A percentile compares a stretch with the other conserved stretches of the same genome.
Conservation (phyloP, 768 basidiomycete species). For the Mycena kentingensis region DNA sequence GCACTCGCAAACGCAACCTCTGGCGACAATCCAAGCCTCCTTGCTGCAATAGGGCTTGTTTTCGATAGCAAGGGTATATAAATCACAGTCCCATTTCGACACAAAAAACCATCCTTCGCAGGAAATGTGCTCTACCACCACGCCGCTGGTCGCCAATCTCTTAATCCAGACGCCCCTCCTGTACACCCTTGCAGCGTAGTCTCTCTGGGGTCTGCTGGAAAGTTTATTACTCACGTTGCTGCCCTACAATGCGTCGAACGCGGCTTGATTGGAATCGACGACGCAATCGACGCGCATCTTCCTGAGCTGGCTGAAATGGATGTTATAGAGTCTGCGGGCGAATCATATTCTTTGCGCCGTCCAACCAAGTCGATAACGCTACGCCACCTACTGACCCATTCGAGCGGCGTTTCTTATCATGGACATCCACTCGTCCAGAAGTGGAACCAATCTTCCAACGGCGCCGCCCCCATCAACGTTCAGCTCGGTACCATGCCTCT, state of each 20-base stretch:
- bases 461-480: neutral
- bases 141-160: constrained; percentile 13
- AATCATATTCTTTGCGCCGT: constrained; percentile 7
- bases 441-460: constrained; percentile 5
- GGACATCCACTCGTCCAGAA: constrained; percentile 9
- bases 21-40: constrained; percentile 2
- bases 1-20: constrained; percentile 6
- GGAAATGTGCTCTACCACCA: constrained; percentile 14
- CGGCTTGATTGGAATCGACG: constrained; percentile 6
- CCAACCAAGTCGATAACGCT: constrained; percentile 8
- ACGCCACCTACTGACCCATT: constrained; percentile 21
- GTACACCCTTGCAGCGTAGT: constrained; percentile 8
- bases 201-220: constrained; percentile 16
- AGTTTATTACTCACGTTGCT: constrained; percentile 17
- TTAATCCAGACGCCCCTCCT: neutral
- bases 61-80: constrained; percentile 4
- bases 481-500: constrained; percentile 6
- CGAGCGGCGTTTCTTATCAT: constrained; percentile 10
- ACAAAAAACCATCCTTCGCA: neutral
- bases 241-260: constrained; percentile 16
- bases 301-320: constrained; percentile 10
- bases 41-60: constrained; percentile 17
- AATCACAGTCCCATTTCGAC: neutral
- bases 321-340: constrained; percentile 2
- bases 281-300: constrained; percentile 5